Base-by-base conservation (phyloP, 2,329 filamentous ascomycete species). In the Byssoonygena ceratinophila region DNA sequence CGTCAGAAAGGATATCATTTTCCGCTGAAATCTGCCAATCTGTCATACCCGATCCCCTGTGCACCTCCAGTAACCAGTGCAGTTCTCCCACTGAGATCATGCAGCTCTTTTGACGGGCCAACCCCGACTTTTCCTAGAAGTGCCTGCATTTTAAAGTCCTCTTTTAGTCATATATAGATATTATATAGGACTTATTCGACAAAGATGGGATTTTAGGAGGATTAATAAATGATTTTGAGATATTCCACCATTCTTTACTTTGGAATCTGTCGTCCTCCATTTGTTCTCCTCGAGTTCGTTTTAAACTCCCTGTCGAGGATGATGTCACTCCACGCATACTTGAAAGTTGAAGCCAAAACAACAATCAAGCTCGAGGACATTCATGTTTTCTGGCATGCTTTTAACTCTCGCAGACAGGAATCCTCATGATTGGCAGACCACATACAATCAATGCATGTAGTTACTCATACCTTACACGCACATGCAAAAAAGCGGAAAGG, bases 51-150 rank as follows among this genome's bases (percentile, higher is more conserved):
- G 27, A 72, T 72, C 12, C 69, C 69, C 5, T 66, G 51, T 6
- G 69, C 65, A 9, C 70, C 69, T 7, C 70, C 70, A 0, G 66
- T 68, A 1, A 72, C 66, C 6, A 72, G 52, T 34, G 69, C 70
- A 6, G 69, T 64, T 14, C 66, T 62, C 20, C 68, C 69, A 27
- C 61, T 18, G 27, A 72, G 64, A 44, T 69, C 59, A 4, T 68
- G 61, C 0, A 69, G 63, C 8, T 68, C 57, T 41, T 65, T 62
- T 22, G 64, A 65, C 0, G 70, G 69, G 1, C 71, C 70, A 27
- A 71, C 57, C 7, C 45, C 46, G 25, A 68, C 57, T 14, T 63
- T 65, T 37, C 68, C 64, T 11, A 72, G 63, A 31, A 65, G 56
- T 1, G 70, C 69, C 53, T 72, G 69, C 70, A 72, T 72, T n/a